Evolutionary conservation across 495 filamentous ascomycete genomes (phyloP).

Genomic region (Bathelium albidoporum): DNA sequence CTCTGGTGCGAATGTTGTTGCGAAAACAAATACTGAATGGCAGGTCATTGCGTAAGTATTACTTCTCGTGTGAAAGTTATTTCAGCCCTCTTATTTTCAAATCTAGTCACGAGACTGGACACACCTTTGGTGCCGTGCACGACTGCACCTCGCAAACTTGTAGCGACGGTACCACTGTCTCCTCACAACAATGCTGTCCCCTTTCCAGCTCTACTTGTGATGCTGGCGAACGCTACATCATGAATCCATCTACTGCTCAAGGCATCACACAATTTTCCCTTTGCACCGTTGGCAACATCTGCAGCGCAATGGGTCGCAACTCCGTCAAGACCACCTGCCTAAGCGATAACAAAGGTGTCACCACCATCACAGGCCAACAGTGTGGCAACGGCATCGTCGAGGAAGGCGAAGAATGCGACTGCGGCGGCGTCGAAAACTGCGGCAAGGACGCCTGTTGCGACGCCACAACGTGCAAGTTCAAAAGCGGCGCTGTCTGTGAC

Average conservation of each 20-base stretch:
- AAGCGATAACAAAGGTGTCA: slow-evolving; percentile 68
- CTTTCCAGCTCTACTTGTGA: slow-evolving; percentile 58
- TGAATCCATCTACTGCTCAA: slow-evolving; percentile 79
- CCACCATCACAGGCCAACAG: slow-evolving; percentile 74
- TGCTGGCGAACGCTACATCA: slow-evolving; percentile 71
- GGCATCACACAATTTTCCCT: slow-evolving; percentile 70
- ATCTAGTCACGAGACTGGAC: slow-evolving; percentile 71
- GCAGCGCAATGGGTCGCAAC: slow-evolving; percentile 74
- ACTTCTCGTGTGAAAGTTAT: neutral
- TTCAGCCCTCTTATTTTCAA: neutral
- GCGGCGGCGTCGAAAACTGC: slow-evolving; percentile 66
- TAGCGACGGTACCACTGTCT: slow-evolving; percentile 44
- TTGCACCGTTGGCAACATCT: slow-evolving; percentile 89
- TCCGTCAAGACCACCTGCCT: slow-evolving; percentile 69
- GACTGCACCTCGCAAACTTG: slow-evolving; percentile 73
- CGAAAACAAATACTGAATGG: slow-evolving; percentile 62
- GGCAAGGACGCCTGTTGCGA: slow-evolving; percentile 73
- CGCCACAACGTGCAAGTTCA: slow-evolving; percentile 81
- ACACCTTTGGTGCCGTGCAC: slow-evolving; percentile 93
- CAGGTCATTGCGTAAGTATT: slow-evolving; percentile 67
- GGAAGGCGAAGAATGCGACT: slow-evolving; percentile 89
- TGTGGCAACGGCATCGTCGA: slow-evolving; percentile 98
- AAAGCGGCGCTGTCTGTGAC: slow-evolving; percentile 65
- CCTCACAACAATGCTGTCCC: slow-evolving; percentile 77
- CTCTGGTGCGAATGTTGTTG: slow-evolving; percentile 81